Base-by-base conservation (phyloP, 1,284 basidiomycete species). In the Pterulicium gracile region DNA sequence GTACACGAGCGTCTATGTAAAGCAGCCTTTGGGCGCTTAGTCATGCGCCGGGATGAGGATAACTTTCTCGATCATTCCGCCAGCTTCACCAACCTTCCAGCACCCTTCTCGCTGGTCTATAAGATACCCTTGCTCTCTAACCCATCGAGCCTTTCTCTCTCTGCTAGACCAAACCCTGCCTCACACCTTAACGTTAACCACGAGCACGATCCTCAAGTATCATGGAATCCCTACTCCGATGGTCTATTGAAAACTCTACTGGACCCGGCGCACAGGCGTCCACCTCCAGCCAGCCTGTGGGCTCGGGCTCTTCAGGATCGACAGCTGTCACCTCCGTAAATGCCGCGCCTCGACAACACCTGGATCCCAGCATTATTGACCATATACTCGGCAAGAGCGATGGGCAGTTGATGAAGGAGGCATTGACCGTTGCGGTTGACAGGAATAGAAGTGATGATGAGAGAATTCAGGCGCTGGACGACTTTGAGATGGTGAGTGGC, bases 321-420 rank as follows among this genome's bases (percentile, higher is more conserved):
- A 32, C 27, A n/a, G 27, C n/a, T 32, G n/a, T 32, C 27, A 10
- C 10, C 10, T 1, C 61, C 63, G 17, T n/a, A n/a, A n/a, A n/a
- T n/a, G 62, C 65, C 10, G 55, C 55, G 12, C 68, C 68, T 10
- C 60, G 65, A 45, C 67, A 68, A 46, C 68, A 76, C 54, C 62
- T 91, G 19, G 81, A 90, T 63, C 79, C 89, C 0, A 88, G 68
- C 32, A 77, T 95, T 52, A 82, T 95, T 53, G 89, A 94, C 57
- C 62, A 78, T 57, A 91, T 96, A 55, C 72, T 96, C 48, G 92
- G 92, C 19, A 89, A 85, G 57, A 75, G 84, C 1, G 93, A 96
- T 59, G 75, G 87, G 1, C 79, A 80, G 49, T 68, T 82, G 36
- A 95, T 96, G 90, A 88, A 88, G 59, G 91, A 95, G 58, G 82